phyloP scores from a whole-genome alignment of 306 rosid species.

The Castanea mollissima region DNA sequence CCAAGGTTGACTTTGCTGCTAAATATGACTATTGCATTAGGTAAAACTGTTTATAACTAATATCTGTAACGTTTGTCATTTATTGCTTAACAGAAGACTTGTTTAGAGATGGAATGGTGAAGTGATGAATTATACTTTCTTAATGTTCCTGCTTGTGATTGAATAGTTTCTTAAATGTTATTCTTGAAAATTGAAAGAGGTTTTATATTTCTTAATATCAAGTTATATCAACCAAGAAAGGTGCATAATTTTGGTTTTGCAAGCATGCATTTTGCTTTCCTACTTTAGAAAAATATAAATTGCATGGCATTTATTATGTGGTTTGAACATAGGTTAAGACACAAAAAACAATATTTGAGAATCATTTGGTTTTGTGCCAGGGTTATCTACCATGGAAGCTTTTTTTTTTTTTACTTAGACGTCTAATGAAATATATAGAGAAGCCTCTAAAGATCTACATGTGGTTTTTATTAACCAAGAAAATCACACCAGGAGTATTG shows the following conservation, averaged over 20 bases:
- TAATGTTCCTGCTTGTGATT: neutral
- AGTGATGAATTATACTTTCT: slow-evolving; percentile 1
- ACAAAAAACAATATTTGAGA: no score
- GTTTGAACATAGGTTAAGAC: neutral
- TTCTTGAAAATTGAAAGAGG: neutral
- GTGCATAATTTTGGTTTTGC: neutral
- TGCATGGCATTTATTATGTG: neutral
- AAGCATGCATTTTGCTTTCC: neutral
- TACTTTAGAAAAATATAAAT: neutral
- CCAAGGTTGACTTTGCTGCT: slow-evolving; percentile 70
- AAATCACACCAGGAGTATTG: no score
- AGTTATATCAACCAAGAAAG: neutral
- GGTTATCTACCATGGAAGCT: no score
- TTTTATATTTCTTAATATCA: neutral
- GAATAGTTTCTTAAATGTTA: neutral
- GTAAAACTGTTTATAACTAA: slow-evolving; percentile 35
- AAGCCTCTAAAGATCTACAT: no score
- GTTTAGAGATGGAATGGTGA: slow-evolving; percentile 4
- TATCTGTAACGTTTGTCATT: slow-evolving; percentile 4
- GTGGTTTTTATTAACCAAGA: no score
- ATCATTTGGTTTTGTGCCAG: no score
- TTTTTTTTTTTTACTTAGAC: no score
- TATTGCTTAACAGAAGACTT: slow-evolving; percentile 8
- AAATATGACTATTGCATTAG: slow-evolving; percentile 83
- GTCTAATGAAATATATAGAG: no score